Evolutionary conservation across 2,329 filamentous ascomycete species (phyloP).

Genomic region (Epicoccum nigrum): DNA sequence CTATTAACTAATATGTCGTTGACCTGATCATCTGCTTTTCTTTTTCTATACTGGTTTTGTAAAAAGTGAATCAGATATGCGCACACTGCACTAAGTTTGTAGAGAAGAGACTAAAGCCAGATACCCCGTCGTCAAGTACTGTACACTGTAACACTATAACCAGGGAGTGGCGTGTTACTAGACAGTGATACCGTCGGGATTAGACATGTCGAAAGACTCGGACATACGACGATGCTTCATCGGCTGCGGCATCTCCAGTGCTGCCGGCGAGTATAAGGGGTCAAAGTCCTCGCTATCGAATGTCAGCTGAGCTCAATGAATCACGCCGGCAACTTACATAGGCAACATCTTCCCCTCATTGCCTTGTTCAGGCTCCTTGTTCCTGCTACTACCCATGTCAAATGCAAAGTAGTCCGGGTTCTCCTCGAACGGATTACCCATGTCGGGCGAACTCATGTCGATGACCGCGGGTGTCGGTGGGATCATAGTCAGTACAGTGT

Average conservation of each 20-base stretch:
- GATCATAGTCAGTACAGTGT: constrained; percentile 47
- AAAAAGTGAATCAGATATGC: not conserved
- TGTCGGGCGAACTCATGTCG: constrained; percentile 21
- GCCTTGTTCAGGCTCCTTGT: constrained; percentile 16
- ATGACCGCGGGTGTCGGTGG: constrained; percentile 48
- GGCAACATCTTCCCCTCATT: constrained; percentile 32
- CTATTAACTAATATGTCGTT: not conserved
- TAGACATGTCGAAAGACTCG: constrained; percentile 28
- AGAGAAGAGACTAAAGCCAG: not conserved
- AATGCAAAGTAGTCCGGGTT: constrained; percentile 40
- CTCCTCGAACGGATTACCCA: constrained; percentile 48
- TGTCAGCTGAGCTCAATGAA: constrained; percentile 9
- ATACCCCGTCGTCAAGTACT: too few relatives aligned
- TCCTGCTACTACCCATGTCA: constrained; percentile 26
- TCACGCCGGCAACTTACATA: constrained; percentile 24
- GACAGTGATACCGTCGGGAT: constrained; percentile 9
- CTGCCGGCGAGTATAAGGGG: constrained; percentile 33
- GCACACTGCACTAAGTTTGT: not conserved
- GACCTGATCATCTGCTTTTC: too few relatives aligned
- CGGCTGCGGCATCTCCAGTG: constrained; percentile 28
- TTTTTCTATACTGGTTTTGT: not conserved
- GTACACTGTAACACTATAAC: not conserved
- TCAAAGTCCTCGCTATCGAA: constrained; percentile 35
- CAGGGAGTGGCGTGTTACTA: not conserved
- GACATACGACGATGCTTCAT: constrained; percentile 30